Evolutionary conservation across 805 yeast genomes (phyloP), one percentile per base, ranked within the genome.

Genomic region (Wickerhamiella bombiphila): DNA sequence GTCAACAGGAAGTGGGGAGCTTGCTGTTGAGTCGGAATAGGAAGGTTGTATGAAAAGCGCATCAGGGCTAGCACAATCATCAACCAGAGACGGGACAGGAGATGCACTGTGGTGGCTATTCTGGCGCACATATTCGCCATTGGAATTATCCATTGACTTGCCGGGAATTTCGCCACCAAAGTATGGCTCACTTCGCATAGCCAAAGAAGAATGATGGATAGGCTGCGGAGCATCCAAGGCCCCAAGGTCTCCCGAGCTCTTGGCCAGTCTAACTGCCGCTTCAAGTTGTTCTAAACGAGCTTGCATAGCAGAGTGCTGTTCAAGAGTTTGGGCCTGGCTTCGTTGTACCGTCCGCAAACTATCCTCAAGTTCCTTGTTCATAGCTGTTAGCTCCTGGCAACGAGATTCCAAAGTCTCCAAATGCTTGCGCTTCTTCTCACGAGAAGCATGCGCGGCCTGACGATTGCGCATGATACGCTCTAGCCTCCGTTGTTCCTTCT

Each of bases 361-460:
- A 16, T 19, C 35, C 26, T 41, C 43, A 11, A 59, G 52, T 29
- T 41, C 42, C 22, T 37, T 42, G 43, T 56, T 57, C 36, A 53
- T 54, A 2, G 44, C 13, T 22, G 47, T 43, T 35, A 59, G 47
- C 17, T 39, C 37, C 14, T 44, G 45, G 40, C 61, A 58, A 40
- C 70, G 72, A 28, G 64, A 57, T 59, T 88, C 96, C 48, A 91
- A 67, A 44, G 72, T 74, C 59, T 85, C 94, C 40, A 91, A 78
- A 55, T 88, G 94, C 54, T 76, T 73, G 56, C 97, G 72, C 70
- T 88, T 88, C 72, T 88, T 86, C 56, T 91, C 98, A 48, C 98
- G 72, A 21, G 94, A 81, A 37, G 94, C 94, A 57, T 88, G 97
- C 34, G 98, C 98, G 13, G 97, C 97, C 56, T 88, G 79, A 54